Evolutionary conservation across 768 basidiomycete species (phyloP), one percentile per base, ranked within the genome.

Genomic region (Russula foetens): DNA sequence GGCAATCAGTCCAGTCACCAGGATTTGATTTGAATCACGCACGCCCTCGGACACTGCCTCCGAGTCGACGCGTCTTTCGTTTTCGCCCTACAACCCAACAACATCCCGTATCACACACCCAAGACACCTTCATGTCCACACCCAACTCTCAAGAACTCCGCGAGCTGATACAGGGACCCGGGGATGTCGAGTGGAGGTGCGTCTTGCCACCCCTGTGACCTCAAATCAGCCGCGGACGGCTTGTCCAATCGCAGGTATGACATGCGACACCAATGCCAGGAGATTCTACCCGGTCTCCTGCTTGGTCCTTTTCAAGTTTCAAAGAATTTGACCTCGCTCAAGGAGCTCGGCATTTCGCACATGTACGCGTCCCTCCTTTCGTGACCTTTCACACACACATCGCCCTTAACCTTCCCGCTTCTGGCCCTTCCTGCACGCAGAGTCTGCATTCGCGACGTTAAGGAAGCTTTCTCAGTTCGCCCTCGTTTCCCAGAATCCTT

Each of bases 181-280:
- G 83, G 33, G 90, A 92, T 63, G 80, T 90, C 26, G 90, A 93
- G 71, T 92, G 91, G 90, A 83, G 82, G 90, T 85, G 63, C 63
- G 80, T 75, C 46, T 35, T 24, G 19, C 54, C 51, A n/a, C 54
- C 51, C 33, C 59, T 19, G 33, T 31, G 26, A 41, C 24, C 48
- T 48, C 33, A 53, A 46, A 8, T 24, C 45, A 24, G 47, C 33
- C 53, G 19, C 53, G 38, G 56, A 62, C 28, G 26, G 56, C 24
- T 33, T 52, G n/a, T n/a, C 48, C 39, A 38, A 45, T 48, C 46
- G 28, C 56, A 92, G 89, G 68, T 97, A 97, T 69, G 93, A 96
- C 74, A 95, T 97, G 94, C 81, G 93, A 31, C 78, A 93, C n/a
- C 88, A 95, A 68, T 92, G 91, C 67, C 93, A 97, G 74, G 89